Evolutionary conservation across 208 protist genomes (phyloP), one percentile per base, ranked within the genome.

Genomic region (Acanthamoeba healyi): DNA sequence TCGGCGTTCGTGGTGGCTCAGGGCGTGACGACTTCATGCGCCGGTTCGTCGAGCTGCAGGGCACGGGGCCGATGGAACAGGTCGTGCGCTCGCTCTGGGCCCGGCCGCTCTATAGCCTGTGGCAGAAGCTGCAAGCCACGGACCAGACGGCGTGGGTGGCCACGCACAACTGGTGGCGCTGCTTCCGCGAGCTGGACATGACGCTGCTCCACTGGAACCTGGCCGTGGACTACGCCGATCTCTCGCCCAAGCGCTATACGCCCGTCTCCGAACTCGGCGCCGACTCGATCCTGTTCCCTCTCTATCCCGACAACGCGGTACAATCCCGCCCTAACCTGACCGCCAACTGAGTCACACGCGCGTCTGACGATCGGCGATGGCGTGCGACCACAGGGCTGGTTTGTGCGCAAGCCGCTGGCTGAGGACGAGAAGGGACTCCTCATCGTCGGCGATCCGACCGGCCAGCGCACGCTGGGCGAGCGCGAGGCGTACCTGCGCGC

Each of bases 171-270:
- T 91, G 84, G 84, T 91, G 84, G 84, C 51, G 84, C 32, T 91
- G 84, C 84, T 70, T 91, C 51, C 84, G 84, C 40, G 84, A 91
- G 32, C 34, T 91, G 84, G 84, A 91, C 54, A 91, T 91, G 84
- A 91, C 70, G 54, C 51, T 91, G 32, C 54, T 91, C 32, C 84
- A 91, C 40, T 91, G 84, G 84, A 91, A 91, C 61, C 3, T 54
- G 34, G 0, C 34, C 1, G 84, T 91, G 22, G 84, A 91, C 84
- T 91, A 91, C 61, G 42, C 84, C 32, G 38, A 51, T 26, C 24
- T 49, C 24, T 70, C 24, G 32, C 38, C 10, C 74, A 19, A 54
- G 44, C 7, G n/a, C 74, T 32, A 56, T 5, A 36, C 36, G n/a
- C 34, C 79, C 42, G 46, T 34, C 1, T 7, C 22, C 24, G 51